Conservation (phyloP, 148 eudicot genomes). For the Rhododendron simsii region DNA sequence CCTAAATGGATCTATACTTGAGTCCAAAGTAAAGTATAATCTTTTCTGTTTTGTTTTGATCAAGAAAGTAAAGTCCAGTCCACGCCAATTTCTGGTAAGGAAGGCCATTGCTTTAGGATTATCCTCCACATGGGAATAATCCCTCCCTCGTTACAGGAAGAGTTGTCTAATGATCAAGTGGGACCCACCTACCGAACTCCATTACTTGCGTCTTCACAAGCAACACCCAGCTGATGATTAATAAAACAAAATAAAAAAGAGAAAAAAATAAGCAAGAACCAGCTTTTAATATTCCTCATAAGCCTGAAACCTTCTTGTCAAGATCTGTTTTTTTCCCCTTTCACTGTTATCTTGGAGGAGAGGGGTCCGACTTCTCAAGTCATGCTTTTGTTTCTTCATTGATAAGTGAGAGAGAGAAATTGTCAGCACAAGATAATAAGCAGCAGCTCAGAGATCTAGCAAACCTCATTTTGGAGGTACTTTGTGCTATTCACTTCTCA, state of each 20-base stretch:
- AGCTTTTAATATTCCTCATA: neutral
- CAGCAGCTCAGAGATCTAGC: conserved; percentile 7
- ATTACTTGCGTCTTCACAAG: neutral
- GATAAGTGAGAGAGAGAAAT: neutral
- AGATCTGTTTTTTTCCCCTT: conserved; percentile 16
- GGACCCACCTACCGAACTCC: neutral
- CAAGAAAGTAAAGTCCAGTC: neutral
- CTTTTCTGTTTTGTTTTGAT: neutral
- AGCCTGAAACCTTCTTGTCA: conserved; percentile 23
- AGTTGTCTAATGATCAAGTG: neutral
- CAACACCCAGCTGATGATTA: neutral
- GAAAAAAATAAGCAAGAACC: neutral
- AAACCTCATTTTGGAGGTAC: conserved; percentile 19
- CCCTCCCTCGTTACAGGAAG: neutral
- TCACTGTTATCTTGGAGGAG: neutral
- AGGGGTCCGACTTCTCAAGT: conserved; percentile 9
- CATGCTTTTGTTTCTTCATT: neutral
- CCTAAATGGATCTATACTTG: neutral
- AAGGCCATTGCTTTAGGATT: neutral
- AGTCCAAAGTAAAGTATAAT: neutral
- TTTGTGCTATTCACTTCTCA: neutral
- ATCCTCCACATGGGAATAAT: neutral
- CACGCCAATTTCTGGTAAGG: neutral
- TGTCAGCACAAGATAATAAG: neutral
- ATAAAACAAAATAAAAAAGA: no score